Evolutionary conservation across 2,329 filamentous ascomycete genomes (phyloP).

Genomic region (Sordariomycetes sp.): DNA sequence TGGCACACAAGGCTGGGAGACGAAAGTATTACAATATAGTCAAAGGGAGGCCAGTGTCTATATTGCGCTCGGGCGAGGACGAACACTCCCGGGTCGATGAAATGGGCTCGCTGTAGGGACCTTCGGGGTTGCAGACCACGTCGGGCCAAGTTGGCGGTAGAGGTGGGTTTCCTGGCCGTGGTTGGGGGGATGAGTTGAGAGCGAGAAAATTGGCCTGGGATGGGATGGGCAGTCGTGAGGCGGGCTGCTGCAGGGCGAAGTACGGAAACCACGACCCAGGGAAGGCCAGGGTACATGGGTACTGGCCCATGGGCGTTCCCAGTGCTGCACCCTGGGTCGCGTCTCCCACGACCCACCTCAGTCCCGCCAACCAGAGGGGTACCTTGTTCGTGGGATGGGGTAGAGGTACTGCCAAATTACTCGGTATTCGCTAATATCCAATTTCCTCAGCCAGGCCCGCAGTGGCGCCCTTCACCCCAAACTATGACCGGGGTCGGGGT

Average conservation of each 20-base stretch:
- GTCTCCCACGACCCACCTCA: background rate
- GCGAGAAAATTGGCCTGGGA: background rate
- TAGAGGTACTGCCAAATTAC: background rate
- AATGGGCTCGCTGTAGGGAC: background rate
- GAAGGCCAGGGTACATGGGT: background rate
- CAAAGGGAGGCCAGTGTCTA: background rate
- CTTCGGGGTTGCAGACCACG: background rate
- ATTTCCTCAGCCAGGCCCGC: background rate
- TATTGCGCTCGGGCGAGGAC: background rate
- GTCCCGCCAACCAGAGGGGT: background rate
- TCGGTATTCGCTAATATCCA: background rate
- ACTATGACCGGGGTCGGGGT: background rate
- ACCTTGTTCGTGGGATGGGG: background rate
- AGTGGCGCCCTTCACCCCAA: background rate
- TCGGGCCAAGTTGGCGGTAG: background rate
- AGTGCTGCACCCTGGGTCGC: background rate
- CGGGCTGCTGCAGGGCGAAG: background rate
- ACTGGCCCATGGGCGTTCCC: background rate
- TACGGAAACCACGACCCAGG: background rate
- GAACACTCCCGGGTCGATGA: background rate
- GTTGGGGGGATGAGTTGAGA: background rate
- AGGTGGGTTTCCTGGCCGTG: background rate
- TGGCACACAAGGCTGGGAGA: background rate
- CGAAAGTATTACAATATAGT: background rate
- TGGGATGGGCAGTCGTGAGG: background rate